A percentile compares a stretch with the other conserved stretches of the same genome.
phyloP scores from a whole-genome alignment of 805 yeast genomes.

The Starmerella sp. region DNA sequence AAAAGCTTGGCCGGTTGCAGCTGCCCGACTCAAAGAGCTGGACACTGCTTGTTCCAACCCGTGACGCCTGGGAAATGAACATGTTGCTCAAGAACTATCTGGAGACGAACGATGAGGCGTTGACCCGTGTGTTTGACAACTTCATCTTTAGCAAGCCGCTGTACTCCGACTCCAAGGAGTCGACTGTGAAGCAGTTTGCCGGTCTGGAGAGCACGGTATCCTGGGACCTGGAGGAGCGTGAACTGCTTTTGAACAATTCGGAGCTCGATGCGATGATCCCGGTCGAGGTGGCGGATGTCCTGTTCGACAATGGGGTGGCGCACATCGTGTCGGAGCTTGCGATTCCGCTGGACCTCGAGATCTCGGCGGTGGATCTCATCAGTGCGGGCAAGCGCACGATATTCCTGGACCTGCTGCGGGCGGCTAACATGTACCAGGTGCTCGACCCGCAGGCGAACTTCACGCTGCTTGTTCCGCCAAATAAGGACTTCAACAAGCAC shows the following conservation, averaged over 20 bases:
- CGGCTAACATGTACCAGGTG: slow-evolving; percentile 25
- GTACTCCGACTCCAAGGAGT: slow-evolving; percentile 47
- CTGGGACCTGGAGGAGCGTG: neutral
- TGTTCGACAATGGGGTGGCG: slow-evolving; percentile 76
- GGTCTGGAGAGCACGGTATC: slow-evolving; percentile 16
- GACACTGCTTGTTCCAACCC: slow-evolving; percentile 68
- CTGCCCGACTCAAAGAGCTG: slow-evolving; percentile 51
- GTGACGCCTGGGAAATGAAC: slow-evolving; percentile 55
- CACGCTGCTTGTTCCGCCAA: slow-evolving; percentile 66
- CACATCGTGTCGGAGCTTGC: slow-evolving; percentile 52
- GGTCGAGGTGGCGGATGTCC: slow-evolving; percentile 41
- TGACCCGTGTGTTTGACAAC: slow-evolving; percentile 45
- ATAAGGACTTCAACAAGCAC: slow-evolving; percentile 41
- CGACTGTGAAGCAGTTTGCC: slow-evolving; percentile 24
- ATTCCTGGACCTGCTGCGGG: slow-evolving; percentile 37
- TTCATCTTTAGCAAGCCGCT: slow-evolving; percentile 51
- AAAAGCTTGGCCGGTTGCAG: slow-evolving; percentile 41
- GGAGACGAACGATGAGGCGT: slow-evolving; percentile 39
- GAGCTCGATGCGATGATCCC: slow-evolving; percentile 1
- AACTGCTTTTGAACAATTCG: neutral
- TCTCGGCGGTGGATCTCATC: slow-evolving; percentile 47
- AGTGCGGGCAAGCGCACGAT: slow-evolving; percentile 39
- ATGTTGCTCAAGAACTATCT: slow-evolving; percentile 53
- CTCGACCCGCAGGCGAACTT: slow-evolving; percentile 34
- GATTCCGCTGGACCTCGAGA: slow-evolving; percentile 45